These are phyloP conservation scores for Xerocomus brunneocitrinus DNA, from an alignment of 768 basidiomycete genomes.

Conservation along the genomic window DNA sequence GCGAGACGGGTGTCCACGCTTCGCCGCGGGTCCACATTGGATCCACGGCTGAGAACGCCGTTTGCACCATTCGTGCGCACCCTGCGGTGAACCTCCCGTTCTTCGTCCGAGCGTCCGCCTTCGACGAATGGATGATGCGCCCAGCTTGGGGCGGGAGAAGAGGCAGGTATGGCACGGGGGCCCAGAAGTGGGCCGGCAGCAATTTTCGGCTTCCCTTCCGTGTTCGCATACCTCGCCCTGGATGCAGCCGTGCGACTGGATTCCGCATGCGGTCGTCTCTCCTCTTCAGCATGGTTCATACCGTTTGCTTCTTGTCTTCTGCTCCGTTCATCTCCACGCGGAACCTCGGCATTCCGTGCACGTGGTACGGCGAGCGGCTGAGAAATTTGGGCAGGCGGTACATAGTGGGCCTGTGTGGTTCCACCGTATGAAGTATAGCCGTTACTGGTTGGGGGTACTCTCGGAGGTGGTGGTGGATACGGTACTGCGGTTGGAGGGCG, in stretches of 20 bases:
- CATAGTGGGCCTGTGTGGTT: slow-evolving; percentile 13
- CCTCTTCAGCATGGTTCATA: slow-evolving; percentile 10
- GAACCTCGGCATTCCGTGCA: slow-evolving; percentile 19
- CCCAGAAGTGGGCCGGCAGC: slow-evolving; percentile 31
- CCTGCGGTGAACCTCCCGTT: slow-evolving; percentile 18
- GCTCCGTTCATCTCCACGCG: slow-evolving; percentile 21
- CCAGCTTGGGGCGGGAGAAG: slow-evolving; percentile 28
- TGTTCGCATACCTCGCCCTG: slow-evolving; percentile 6
- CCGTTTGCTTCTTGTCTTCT: slow-evolving; percentile 17
- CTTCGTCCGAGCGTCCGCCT: slow-evolving; percentile 29
- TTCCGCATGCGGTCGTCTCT: slow-evolving; percentile 9
- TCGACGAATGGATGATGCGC: slow-evolving; percentile 28
- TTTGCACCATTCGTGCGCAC: slow-evolving; percentile 10
- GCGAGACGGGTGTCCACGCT: slow-evolving; percentile 21
- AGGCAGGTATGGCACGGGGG: slow-evolving; percentile 27
- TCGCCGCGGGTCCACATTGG: slow-evolving; percentile 1
- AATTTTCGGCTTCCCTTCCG: slow-evolving; percentile 25
- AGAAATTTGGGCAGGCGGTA: slow-evolving; percentile 7
- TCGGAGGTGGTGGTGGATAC: slow-evolving; percentile 27
- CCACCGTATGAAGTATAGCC: slow-evolving; percentile 12
- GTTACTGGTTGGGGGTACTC: slow-evolving; percentile 12
- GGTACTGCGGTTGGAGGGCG: slow-evolving; percentile 19
- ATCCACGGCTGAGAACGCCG: neutral
- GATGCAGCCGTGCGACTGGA: slow-evolving; percentile 8
- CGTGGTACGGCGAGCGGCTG: slow-evolving; percentile 19